These are phyloP conservation scores for Clathrus columnatus DNA, from an alignment of 768 basidiomycete genomes.

Conservation along the genomic window DNA sequence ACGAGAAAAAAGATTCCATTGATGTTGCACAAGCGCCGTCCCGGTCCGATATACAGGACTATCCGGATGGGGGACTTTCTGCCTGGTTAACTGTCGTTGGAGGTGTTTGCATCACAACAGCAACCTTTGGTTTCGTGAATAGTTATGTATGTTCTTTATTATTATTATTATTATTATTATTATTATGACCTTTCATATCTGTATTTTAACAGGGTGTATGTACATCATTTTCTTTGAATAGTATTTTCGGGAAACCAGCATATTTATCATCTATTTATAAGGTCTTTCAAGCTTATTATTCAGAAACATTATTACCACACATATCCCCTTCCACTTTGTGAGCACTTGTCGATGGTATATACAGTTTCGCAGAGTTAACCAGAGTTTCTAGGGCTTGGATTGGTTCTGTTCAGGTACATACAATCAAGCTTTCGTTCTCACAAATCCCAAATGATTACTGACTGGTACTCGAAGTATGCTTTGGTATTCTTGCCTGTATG, in stretches of 20 bases:
- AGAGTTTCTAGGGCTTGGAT: conserved; percentile 59
- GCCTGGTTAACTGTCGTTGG: conserved; percentile 52
- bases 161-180: background rate
- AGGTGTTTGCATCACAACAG: conserved; percentile 23
- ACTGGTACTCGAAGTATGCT: conserved; percentile 13
- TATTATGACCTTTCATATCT: background rate
- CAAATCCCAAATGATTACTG: background rate
- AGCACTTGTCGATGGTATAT: conserved; percentile 10
- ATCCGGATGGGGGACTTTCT: conserved; percentile 35
- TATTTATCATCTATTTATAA: conserved; percentile 18
- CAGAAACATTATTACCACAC: conserved; percentile 38
- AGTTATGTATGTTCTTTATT: conserved; percentile 7
- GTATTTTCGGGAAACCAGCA: background rate
- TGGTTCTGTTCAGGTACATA: conserved; percentile 57
- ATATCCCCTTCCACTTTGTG: conserved; percentile 59
- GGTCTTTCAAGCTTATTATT: conserved; percentile 71
- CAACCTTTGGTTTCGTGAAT: conserved; percentile 62
- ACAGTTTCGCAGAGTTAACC: background rate
- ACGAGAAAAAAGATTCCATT: background rate
- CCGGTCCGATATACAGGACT: conserved; percentile 15
- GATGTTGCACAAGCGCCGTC: background rate
- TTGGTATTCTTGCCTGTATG: conserved; percentile 18
- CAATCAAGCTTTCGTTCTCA: background rate
- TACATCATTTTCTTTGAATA: conserved; percentile 5
- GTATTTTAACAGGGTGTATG: conserved; percentile 56